Percentiles rank a stretch among this genome's conserved stretches.
These are phyloP conservation scores for Earliella scabrosa DNA, from an alignment of 1,284 basidiomycete species.

Conservation along the genomic window DNA sequence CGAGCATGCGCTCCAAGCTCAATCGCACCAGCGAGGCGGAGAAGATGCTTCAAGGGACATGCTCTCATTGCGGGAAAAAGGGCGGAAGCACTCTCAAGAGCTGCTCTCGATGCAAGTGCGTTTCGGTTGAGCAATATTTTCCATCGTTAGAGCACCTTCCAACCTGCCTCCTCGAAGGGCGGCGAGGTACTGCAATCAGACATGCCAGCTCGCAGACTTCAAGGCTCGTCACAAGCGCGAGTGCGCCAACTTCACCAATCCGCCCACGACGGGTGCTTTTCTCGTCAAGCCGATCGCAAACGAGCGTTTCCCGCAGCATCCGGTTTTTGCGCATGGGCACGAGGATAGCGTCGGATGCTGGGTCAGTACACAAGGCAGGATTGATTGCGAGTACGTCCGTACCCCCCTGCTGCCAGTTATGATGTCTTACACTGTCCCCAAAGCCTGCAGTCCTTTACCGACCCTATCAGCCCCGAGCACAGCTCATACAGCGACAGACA, in stretches of 20 bases:
- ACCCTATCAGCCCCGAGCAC: not conserved
- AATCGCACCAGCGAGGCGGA: constrained; percentile 6
- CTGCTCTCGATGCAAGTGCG: constrained; percentile 24
- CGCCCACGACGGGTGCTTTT: constrained; percentile 14
- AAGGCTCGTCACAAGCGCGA: constrained; percentile 20
- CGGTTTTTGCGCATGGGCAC: constrained; percentile 16
- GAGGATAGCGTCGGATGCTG: constrained; percentile 15
- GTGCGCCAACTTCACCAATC: constrained; percentile 14
- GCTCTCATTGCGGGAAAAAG: constrained; percentile 12
- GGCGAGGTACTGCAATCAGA: constrained; percentile 17
- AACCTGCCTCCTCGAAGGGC: constrained; percentile 1
- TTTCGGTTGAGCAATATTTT: not conserved
- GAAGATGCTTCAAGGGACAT: not conserved
- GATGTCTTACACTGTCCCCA: too few species aligned
- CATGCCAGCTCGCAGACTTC: constrained; percentile 17
- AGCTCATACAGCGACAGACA: not conserved
- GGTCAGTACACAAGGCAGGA: constrained; percentile 12
- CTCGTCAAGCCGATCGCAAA: constrained; percentile 1
- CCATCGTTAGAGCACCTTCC: not conserved
- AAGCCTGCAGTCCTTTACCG: constrained; percentile 4
- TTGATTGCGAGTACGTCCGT: constrained; percentile 16
- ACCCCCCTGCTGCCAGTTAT: not conserved
- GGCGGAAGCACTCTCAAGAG: constrained; percentile 6
- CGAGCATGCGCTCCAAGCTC: constrained; percentile 3
- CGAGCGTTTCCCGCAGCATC: constrained; percentile 8